phyloP scores from a whole-genome alignment of 805 yeast genomes.

The Saturnispora saitoi region DNA sequence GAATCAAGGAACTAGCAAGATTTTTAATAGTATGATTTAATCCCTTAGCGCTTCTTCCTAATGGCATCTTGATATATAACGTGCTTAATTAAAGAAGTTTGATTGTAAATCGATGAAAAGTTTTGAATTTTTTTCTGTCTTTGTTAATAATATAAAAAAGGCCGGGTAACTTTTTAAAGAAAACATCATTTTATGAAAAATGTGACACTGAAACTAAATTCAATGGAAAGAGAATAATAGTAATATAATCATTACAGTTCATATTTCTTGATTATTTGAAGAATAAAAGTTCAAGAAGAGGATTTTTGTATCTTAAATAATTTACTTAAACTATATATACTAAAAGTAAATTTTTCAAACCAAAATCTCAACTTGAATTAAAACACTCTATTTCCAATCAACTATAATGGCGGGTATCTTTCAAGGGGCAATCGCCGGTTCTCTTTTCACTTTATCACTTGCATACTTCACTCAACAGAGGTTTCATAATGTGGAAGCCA shows the following conservation, averaged over 20 bases:
- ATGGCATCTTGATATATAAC: conserved; percentile 18
- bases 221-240: too few relatives aligned
- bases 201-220: too few relatives aligned
- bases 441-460: conserved; percentile 51
- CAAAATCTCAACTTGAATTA: too few relatives aligned
- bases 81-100: background rate
- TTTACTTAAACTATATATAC: too few relatives aligned
- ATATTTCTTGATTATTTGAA: too few relatives aligned
- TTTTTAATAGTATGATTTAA: conserved; percentile 53
- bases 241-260: too few relatives aligned
- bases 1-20: conserved; percentile 56
- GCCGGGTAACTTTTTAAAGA: conserved; percentile 2
- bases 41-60: conserved; percentile 41
- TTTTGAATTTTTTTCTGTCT: background rate
- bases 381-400: too few relatives aligned
- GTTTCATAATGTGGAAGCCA: conserved; percentile 39
- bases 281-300: too few relatives aligned
- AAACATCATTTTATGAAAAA: background rate
- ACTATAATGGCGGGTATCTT: conserved; percentile 35
- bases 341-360: too few relatives aligned
- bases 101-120: background rate
- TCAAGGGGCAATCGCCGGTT: conserved; percentile 52
- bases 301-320: too few relatives aligned
- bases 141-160: background rate
- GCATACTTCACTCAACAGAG: conserved; percentile 55